Evolutionary conservation across 2,329 filamentous ascomycete species (phyloP).

Genomic region (Stachybotrys chartarum): DNA sequence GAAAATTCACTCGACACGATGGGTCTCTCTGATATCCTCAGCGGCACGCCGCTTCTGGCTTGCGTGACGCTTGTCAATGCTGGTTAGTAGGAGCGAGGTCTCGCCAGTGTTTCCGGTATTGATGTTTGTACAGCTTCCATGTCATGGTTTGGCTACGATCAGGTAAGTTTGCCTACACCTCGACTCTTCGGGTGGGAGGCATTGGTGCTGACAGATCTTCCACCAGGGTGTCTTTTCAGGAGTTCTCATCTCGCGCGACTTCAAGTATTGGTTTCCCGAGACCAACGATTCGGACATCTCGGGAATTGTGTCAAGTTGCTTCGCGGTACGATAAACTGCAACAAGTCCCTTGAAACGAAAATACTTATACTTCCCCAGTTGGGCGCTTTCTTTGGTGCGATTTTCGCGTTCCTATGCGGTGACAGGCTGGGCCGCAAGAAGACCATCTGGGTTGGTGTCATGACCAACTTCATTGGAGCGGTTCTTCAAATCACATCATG

Average conservation of each 20-base stretch:
- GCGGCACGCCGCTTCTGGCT: slow-evolving; percentile 13
- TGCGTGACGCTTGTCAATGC: slow-evolving; percentile 18
- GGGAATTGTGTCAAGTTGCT: slow-evolving; percentile 35
- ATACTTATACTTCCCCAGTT: slow-evolving; percentile 10
- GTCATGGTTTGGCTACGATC: slow-evolving; percentile 25
- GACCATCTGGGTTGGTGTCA: slow-evolving; percentile 21
- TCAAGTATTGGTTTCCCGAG: slow-evolving; percentile 28
- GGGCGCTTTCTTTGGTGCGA: slow-evolving; percentile 23
- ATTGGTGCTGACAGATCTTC: neutral
- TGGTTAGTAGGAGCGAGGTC: slow-evolving; percentile 4
- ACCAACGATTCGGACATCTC: slow-evolving; percentile 30
- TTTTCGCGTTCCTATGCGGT: slow-evolving; percentile 20
- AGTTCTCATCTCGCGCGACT: slow-evolving; percentile 32
- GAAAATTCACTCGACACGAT: neutral
- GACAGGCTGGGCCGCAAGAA: slow-evolving; percentile 25
- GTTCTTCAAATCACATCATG: slow-evolving; percentile 25
- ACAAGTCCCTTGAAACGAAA: slow-evolving; percentile 5
- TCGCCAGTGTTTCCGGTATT: neutral
- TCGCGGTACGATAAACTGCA: slow-evolving; percentile 20
- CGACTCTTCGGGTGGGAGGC: neutral
- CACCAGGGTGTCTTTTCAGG: slow-evolving; percentile 28
- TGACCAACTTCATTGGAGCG: slow-evolving; percentile 24
- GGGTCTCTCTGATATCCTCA: slow-evolving; percentile 9
- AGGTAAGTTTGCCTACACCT: slow-evolving; percentile 12
- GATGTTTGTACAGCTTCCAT: slow-evolving; percentile 10